These are phyloP conservation scores for Corchorus olitorius DNA, from an alignment of 345 rosid genomes.

Conservation along the genomic window DNA sequence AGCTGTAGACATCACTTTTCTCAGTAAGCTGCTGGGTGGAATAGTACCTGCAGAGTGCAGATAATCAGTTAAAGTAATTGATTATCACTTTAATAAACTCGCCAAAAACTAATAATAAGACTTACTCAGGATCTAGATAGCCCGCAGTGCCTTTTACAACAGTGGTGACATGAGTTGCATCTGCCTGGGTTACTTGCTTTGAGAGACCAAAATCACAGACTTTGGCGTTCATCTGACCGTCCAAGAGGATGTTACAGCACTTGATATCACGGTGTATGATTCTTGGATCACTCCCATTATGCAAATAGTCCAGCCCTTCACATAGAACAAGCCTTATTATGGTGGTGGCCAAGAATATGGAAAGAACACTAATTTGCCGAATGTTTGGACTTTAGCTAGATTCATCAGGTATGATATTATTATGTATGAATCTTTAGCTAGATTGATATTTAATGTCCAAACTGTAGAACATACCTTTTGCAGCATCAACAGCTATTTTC, in stretches of 20 bases:
- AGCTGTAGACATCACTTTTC: constrained; percentile 92
- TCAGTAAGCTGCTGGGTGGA: constrained; percentile 89
- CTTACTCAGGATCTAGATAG: constrained; percentile 94
- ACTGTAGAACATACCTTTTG: constrained; percentile 59
- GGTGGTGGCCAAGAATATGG: background rate
- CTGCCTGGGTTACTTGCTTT: constrained; percentile 67
- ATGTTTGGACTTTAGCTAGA: background rate
- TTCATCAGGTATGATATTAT: background rate
- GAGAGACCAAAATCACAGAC: constrained; percentile 81
- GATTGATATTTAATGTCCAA: too few species aligned
- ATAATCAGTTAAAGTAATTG: background rate
- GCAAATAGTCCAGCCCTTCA: constrained; percentile 88
- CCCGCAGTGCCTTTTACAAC: constrained; percentile 95
- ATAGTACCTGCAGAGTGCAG: constrained; percentile 56
- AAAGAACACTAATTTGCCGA: background rate
- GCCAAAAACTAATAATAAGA: background rate
- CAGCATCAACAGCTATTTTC: constrained; percentile 89
- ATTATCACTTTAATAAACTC: background rate
- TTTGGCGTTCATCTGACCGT: constrained; percentile 83
- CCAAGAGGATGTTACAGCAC: constrained; percentile 83
- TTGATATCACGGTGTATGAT: constrained; percentile 90
- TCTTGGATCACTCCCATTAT: constrained; percentile 82
- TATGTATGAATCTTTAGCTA: too few species aligned
- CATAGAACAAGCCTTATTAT: constrained; percentile 8
- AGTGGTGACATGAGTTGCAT: constrained; percentile 87